Base-by-base conservation (phyloP, 1,284 basidiomycete genomes). In the Tilletiopsis washingtonensis region DNA sequence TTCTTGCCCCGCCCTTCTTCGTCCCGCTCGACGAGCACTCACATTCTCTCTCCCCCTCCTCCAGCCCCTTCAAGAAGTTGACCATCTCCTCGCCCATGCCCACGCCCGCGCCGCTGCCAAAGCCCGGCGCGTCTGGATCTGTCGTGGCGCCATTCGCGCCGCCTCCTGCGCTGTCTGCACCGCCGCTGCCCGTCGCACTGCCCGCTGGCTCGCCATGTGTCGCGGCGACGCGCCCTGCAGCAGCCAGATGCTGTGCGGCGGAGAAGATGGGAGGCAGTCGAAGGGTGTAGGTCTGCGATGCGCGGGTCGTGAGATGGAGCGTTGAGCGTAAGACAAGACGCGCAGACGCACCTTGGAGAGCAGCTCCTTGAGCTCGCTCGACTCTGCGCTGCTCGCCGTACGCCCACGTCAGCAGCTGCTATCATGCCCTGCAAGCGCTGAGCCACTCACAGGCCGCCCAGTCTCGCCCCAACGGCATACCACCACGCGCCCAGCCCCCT, bases 381-480 rank as follows among this genome's bases (percentile, higher is more conserved):
- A 57, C 34, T 66, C 68, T 47, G 66, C 62, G 11, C 65, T 68
- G 39, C n/a, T n/a, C n/a, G n/a, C n/a, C n/a, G n/a, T n/a, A n/a
- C n/a, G n/a, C n/a, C n/a, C n/a, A n/a, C n/a, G n/a, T n/a, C n/a
- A n/a, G n/a, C n/a, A n/a, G n/a, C n/a, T n/a, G n/a, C n/a, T n/a
- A n/a, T n/a, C n/a, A n/a, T n/a, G n/a, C n/a, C 24, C 3, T 25
- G 6, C 6, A 24, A 24, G 19, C 6, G 23, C 7, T 40, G 39
- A 40, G 39, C 7, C 19, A 40, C 6, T 20, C 7, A 15, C n/a
- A 7, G 38, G 20, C 59, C 51, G n/a, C 61, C 66, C 1, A 72
- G 54, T 0, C 70, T 59, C 11, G 56, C 45, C 4, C 65, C 70
- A 1, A 72, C 47, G 11, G 68, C 70, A 49, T 71, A 72, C 68